Percentiles rank a stretch among this genome's conserved stretches.
Evolutionary conservation across 345 rosid genomes (phyloP).

Genomic region (Gossypium stocksii): DNA sequence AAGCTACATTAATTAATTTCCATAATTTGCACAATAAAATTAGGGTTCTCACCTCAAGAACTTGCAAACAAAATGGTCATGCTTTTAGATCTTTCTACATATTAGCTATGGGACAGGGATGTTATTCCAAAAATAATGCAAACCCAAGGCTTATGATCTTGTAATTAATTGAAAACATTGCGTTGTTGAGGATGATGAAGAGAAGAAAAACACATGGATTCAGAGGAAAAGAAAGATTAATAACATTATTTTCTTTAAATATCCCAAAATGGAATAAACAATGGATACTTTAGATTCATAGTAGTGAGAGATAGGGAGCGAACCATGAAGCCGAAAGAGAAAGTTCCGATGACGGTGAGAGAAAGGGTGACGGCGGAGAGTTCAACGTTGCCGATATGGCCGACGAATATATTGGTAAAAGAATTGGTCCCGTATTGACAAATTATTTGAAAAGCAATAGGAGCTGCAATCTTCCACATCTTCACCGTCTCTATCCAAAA

Average conservation of each 20-base stretch:
- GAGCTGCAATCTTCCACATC: conserved; percentile 48
- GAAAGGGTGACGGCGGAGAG: conserved; percentile 49
- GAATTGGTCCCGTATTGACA: conserved; percentile 43
- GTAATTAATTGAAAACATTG: background rate
- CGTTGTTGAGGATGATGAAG: background rate
- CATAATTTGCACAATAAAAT: background rate
- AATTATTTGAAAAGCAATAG: conserved; percentile 32
- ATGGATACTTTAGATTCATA: background rate
- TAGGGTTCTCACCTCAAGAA: background rate
- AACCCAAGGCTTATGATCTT: background rate
- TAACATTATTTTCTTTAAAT: no score
- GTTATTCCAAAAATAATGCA: background rate
- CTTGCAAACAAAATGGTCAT: background rate
- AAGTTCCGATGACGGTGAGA: conserved; percentile 42
- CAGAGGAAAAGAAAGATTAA: background rate
- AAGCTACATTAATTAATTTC: conserved; percentile 37
- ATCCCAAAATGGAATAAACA: background rate
- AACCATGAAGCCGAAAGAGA: conserved; percentile 58
- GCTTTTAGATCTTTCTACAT: background rate
- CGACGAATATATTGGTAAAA: conserved; percentile 40
- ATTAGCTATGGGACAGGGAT: background rate
- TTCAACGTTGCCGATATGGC: conserved; percentile 46
- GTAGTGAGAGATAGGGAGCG: background rate
- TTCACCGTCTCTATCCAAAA: conserved; percentile 43
- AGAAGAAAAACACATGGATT: background rate